Evolutionary conservation across 2,329 filamentous ascomycete genomes (phyloP), one percentile per base, ranked within the genome.

Genomic region (Claviceps pusilla): DNA sequence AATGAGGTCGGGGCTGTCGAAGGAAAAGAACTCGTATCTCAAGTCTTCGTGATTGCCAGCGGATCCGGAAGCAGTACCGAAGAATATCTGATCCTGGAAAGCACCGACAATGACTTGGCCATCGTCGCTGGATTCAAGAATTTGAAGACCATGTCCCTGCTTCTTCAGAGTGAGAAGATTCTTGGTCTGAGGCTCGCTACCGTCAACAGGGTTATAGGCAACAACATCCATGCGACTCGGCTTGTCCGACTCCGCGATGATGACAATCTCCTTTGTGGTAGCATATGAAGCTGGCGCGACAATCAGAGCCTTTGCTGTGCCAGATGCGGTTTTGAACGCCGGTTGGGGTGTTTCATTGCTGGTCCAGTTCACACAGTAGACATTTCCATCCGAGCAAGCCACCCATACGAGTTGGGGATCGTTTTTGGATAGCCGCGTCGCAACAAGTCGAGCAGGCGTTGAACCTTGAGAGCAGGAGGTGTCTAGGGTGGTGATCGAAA

Each of bases 1-100:
- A 52, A 90, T 78, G 46, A 79, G 75, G 59, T 87, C 82, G 3
- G 80, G 77, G 16, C 73, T 70, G 54, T 82, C 76, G 56, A 84
- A 76, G 16, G 75, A 74, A 58, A 75, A 76, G 60, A 83, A 78
- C 49, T 80, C 75, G 62, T 78, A 82, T 45, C 69, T 68, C 24
- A 69, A 56, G 12, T 64, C 57, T 7, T 64, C 62, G 9, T 68
- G 53, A 5, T 48, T 59, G 16, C 59, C 58, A 19, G 60, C 52
- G 5, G 59, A 54, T 11, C 59, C 43, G 28, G 63, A 59, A 19
- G 63, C 60, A 16, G 62, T 58, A 2, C 66, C 68, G 29, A 72
- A 59, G 54, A 71, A 71, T 9, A 72, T 54, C 10, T 66, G 62
- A 51, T 71, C 66, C 41, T 69, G 65, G 31, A 69, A 60, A 7